These are phyloP conservation scores for Aspergillus neoniger DNA, from an alignment of 2,329 filamentous ascomycete genomes.

Conservation along the genomic window DNA sequence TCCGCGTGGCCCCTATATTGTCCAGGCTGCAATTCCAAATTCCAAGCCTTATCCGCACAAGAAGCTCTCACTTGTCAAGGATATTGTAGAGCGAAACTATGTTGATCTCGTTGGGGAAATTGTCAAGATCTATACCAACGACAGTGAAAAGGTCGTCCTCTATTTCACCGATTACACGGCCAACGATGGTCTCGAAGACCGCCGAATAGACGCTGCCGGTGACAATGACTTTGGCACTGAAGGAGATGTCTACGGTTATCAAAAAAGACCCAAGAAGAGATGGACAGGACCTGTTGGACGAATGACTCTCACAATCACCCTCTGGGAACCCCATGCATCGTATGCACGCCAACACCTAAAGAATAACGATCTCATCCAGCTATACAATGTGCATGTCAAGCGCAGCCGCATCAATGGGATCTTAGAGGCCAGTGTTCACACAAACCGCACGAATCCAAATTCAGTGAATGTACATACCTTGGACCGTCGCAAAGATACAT, in stretches of 20 bases:
- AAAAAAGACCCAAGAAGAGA: slow-evolving; percentile 35
- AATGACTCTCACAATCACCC: slow-evolving; percentile 68
- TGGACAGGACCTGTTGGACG: slow-evolving; percentile 78
- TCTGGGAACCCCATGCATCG: slow-evolving; percentile 67
- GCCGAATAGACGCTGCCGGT: slow-evolving; percentile 40
- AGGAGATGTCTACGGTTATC: slow-evolving; percentile 61
- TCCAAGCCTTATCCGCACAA: slow-evolving; percentile 9
- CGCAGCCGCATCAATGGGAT: slow-evolving; percentile 52
- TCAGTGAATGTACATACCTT: slow-evolving; percentile 63
- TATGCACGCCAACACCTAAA: slow-evolving; percentile 60
- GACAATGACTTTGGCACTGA: slow-evolving; percentile 39
- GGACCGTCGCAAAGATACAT: slow-evolving; percentile 47
- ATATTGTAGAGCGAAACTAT: slow-evolving; percentile 60
- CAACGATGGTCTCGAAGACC: slow-evolving; percentile 65
- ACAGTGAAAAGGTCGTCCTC: slow-evolving; percentile 56
- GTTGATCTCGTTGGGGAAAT: slow-evolving; percentile 73
- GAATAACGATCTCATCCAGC: slow-evolving; percentile 61
- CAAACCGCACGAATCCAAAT: slow-evolving; percentile 54
- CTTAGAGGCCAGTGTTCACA: slow-evolving; percentile 72
- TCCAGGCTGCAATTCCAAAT: slow-evolving; percentile 10
- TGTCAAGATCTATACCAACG: slow-evolving; percentile 55
- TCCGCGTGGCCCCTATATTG: not conserved
- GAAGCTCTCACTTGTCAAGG: slow-evolving; percentile 63
- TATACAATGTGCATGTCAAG: slow-evolving; percentile 75
- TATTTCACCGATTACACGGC: slow-evolving; percentile 83